These are phyloP conservation scores for Trichophyton benhamiae DNA, from an alignment of 2,329 filamentous ascomycete species.

Conservation along the genomic window DNA sequence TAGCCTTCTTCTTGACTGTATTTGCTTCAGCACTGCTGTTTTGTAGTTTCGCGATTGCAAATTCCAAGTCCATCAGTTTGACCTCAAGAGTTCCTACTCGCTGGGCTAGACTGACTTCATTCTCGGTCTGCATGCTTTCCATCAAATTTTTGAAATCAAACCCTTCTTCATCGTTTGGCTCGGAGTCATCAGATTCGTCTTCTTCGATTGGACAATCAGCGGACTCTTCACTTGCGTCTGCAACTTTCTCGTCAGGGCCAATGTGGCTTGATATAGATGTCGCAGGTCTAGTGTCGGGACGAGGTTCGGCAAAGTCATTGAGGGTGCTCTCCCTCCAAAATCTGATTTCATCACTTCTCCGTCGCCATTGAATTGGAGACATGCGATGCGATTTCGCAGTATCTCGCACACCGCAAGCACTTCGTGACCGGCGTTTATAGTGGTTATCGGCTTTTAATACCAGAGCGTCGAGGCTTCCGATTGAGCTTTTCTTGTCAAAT, in stretches of 20 bases:
- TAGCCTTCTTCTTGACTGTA: background rate
- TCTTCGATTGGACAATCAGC: background rate
- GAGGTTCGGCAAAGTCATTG: conserved; percentile 16
- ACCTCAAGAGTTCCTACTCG: conserved; percentile 39
- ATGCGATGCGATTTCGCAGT: conserved; percentile 26
- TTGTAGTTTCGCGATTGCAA: conserved; percentile 38
- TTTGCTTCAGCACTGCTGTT: background rate
- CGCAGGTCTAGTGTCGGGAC: background rate
- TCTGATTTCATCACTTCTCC: conserved; percentile 30
- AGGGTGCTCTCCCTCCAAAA: conserved; percentile 26
- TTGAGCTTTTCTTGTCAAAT: background rate
- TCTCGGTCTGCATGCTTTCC: conserved; percentile 30
- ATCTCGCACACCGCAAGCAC: conserved; percentile 30
- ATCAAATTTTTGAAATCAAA: conserved; percentile 30
- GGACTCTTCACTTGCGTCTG: background rate
- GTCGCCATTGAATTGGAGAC: conserved; percentile 31
- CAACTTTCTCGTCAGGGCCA: background rate
- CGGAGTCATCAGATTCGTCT: background rate
- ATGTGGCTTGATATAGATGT: background rate
- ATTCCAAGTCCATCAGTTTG: conserved; percentile 40
- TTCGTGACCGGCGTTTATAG: conserved; percentile 34
- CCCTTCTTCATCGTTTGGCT: conserved; percentile 8
- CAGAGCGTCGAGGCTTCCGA: conserved; percentile 7
- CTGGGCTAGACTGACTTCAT: conserved; percentile 32
- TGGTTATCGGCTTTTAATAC: conserved; percentile 14